These are phyloP conservation scores for Heracleum sosnowskyi DNA, from an alignment of 129 eudicot species.

Conservation along the genomic window DNA sequence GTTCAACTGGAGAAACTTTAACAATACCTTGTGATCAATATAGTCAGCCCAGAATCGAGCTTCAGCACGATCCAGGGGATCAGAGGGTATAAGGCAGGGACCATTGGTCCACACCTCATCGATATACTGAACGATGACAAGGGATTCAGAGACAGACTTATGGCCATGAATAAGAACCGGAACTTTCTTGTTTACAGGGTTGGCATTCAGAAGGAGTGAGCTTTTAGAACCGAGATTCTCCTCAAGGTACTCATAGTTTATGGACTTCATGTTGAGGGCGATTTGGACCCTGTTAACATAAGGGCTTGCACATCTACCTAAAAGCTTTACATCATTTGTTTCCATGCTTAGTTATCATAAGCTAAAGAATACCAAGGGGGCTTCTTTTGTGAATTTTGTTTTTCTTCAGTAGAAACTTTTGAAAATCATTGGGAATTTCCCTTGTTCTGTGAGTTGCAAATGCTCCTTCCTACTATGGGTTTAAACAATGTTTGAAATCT, in stretches of 20 bases:
- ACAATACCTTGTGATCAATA: constrained; percentile 23
- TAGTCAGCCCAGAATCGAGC: constrained; percentile 33
- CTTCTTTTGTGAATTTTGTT: background rate
- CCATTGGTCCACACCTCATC: constrained; percentile 28
- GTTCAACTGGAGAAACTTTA: background rate
- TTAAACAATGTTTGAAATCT: background rate
- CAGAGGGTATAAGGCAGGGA: constrained; percentile 27
- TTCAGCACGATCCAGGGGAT: constrained; percentile 26
- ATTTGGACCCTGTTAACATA: constrained; percentile 20
- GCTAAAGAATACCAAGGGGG: background rate
- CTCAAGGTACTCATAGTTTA: constrained; percentile 25
- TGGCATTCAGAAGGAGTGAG: constrained; percentile 26
- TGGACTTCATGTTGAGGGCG: constrained; percentile 30
- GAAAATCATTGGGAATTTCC: no score
- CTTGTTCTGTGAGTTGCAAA: background rate
- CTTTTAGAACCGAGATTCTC: constrained; percentile 21
- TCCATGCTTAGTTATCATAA: constrained; percentile 8
- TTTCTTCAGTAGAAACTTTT: background rate
- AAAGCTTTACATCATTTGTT: constrained; percentile 19
- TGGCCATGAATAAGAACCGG: constrained; percentile 28
- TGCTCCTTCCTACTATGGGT: background rate
- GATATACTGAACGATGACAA: constrained; percentile 21
- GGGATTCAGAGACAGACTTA: constrained; percentile 29
- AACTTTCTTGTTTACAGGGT: constrained; percentile 32
- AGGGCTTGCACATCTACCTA: constrained; percentile 27